A percentile compares a stretch with the other conserved stretches of the same genome.
These are phyloP conservation scores for Purpureocillium lavendulum DNA, from an alignment of 2,329 filamentous ascomycete genomes.

Conservation along the genomic window DNA sequence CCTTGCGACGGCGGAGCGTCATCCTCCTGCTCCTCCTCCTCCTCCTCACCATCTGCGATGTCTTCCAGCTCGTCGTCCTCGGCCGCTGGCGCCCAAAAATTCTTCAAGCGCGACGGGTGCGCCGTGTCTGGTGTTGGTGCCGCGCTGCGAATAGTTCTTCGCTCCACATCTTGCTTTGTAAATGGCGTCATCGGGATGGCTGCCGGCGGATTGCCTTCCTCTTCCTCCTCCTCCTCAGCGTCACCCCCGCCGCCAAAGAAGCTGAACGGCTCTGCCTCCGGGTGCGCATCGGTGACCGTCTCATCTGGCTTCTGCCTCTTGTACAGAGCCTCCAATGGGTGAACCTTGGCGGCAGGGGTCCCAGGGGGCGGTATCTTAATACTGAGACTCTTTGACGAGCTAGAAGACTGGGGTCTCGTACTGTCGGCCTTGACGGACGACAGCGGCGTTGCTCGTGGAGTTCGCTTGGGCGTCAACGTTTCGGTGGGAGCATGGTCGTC, in stretches of 20 bases:
- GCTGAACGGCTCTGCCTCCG: conserved; percentile 56
- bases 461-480: conserved; percentile 5
- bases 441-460: conserved; percentile 8
- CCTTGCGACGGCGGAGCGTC: conserved; percentile 11
- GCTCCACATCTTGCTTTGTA: conserved; percentile 69
- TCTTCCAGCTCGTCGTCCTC: conserved; percentile 34
- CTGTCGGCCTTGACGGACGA: conserved; percentile 19
- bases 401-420: conserved; percentile 39
- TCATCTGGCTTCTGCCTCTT: conserved; percentile 54
- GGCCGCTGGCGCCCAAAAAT: conserved; percentile 42
- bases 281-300: conserved; percentile 18
- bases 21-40: conserved; percentile 17
- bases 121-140: conserved; percentile 94
- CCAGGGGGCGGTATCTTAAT: conserved; percentile 45
- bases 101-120: conserved; percentile 57
- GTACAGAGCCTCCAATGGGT: conserved; percentile 88
- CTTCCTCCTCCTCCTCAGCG: conserved; percentile 34
- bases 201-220: conserved; percentile 24
- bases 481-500: conserved; percentile 11
- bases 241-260: conserved; percentile 61
- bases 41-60: conserved; percentile 22
- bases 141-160: conserved; percentile 69
- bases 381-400: conserved; percentile 40
- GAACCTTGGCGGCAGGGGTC: conserved; percentile 47
- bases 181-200: conserved; percentile 70